Percentiles rank a stretch among this genome's conserved stretches.
Evolutionary conservation across 495 filamentous ascomycete species (phyloP).

Genomic region (Chaetomium tenue): DNA sequence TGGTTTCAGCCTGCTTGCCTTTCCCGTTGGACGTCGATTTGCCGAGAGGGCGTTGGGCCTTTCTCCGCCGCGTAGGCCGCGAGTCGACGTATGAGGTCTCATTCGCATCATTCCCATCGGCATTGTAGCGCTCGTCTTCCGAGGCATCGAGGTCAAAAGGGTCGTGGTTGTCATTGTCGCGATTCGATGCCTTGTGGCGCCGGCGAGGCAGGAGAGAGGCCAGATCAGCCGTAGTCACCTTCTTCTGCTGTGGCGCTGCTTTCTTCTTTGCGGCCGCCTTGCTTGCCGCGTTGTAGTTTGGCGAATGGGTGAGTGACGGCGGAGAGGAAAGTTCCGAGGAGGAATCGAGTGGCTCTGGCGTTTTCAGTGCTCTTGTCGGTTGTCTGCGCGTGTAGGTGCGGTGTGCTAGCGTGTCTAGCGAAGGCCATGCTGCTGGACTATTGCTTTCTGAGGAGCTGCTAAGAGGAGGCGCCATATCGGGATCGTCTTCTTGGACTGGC

Average conservation of each 20-base stretch:
- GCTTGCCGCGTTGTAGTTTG: conserved; percentile 38
- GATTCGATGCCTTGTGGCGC: conserved; percentile 18
- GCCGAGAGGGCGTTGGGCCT: conserved; percentile 15
- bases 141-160: conserved; percentile 28
- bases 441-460: conserved; percentile 41
- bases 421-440: conserved; percentile 41
- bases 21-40: conserved; percentile 20
- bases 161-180: conserved; percentile 20
- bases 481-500: conserved; percentile 35
- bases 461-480: conserved; percentile 46
- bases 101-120: conserved; percentile 36
- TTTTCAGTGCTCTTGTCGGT: conserved; percentile 28
- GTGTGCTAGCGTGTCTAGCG: conserved; percentile 41
- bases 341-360: conserved; percentile 34
- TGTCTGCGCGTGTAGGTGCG: conserved; percentile 33
- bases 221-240: conserved; percentile 46
- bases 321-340: conserved; percentile 49
- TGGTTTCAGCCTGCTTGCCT: conserved; percentile 14
- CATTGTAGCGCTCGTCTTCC: conserved; percentile 33
- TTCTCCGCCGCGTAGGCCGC: conserved; percentile 24
- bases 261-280: conserved; percentile 29
- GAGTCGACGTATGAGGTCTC: conserved; percentile 40
- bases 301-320: conserved; percentile 52
- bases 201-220: conserved; percentile 45
- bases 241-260: conserved; percentile 29